These are phyloP conservation scores for Cronartium ribicola DNA, from an alignment of 1,284 basidiomycete species.

Conservation along the genomic window DNA sequence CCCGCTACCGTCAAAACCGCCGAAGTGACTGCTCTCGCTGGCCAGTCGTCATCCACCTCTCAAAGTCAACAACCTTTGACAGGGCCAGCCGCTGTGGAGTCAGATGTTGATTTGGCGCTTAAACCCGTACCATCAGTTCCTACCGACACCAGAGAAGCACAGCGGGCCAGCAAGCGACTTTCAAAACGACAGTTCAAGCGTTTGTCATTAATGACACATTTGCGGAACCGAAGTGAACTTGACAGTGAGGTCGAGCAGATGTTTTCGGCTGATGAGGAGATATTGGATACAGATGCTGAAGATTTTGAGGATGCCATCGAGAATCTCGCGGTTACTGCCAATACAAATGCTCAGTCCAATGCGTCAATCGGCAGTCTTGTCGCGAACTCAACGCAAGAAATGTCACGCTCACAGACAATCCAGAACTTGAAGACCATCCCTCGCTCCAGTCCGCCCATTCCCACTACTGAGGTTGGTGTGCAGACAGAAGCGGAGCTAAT, in stretches of 20 bases:
- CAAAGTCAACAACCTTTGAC: neutral
- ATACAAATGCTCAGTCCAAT: neutral
- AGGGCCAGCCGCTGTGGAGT: slow-evolving; percentile 2
- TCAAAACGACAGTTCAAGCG: slow-evolving; percentile 1
- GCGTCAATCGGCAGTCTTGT: neutral
- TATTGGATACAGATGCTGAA: slow-evolving; percentile 37
- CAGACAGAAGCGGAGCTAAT: slow-evolving; percentile 21
- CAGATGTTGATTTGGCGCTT: too few relatives aligned
- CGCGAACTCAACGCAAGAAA: neutral
- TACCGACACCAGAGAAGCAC: too few relatives aligned
- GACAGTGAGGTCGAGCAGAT: slow-evolving; percentile 40
- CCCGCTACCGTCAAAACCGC: slow-evolving; percentile 2
- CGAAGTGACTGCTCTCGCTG: slow-evolving; percentile 14
- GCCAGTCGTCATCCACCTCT: neutral
- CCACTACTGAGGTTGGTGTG: slow-evolving; percentile 29
- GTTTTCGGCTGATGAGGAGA: slow-evolving; percentile 39
- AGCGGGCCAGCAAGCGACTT: neutral
- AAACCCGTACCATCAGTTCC: too few relatives aligned
- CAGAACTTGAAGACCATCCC: neutral
- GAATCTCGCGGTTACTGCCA: neutral
- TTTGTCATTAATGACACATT: slow-evolving; percentile 15
- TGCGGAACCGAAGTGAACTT: slow-evolving; percentile 10
- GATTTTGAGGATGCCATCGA: slow-evolving; percentile 37
- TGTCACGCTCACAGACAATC: neutral
- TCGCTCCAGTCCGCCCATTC: neutral